Conservation (phyloP, 1,284 basidiomycete genomes). For the Papiliotrema nemorosa region DNA sequence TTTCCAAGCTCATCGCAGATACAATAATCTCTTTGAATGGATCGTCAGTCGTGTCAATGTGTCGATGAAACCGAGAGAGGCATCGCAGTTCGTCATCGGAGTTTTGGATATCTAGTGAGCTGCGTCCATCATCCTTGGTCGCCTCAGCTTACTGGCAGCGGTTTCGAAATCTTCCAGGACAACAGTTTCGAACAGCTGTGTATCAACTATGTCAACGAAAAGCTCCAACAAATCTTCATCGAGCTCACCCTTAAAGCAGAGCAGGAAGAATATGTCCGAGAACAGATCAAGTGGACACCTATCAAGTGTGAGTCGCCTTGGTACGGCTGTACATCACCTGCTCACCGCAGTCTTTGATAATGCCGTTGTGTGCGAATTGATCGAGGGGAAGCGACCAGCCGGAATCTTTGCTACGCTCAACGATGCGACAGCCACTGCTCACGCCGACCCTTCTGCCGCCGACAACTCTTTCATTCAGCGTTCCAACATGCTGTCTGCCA, state of each 20-base stretch:
- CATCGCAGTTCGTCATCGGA: constrained; percentile 82
- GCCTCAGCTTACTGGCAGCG: constrained; percentile 33
- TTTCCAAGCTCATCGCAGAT: constrained; percentile 44
- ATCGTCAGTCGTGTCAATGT: constrained; percentile 94
- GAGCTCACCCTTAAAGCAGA: constrained; percentile 98
- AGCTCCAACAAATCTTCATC: constrained; percentile 98
- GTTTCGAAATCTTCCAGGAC: constrained; percentile 97
- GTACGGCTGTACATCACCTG: too few species aligned
- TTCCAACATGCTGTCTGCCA: constrained; percentile 71
- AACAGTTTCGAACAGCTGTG: constrained; percentile 99
- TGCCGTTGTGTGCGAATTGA: constrained; percentile 89
- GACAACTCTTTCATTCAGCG: constrained; percentile 97
- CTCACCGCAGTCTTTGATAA: constrained; percentile 47
- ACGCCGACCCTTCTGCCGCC: constrained; percentile 93
- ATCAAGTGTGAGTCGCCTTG: constrained; percentile 66
- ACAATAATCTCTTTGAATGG: constrained; percentile 99
- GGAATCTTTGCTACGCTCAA: constrained; percentile 98
- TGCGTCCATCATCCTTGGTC: neutral
- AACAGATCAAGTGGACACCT: constrained; percentile 99
- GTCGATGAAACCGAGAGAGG: constrained; percentile 83
- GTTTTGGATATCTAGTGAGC: constrained; percentile 87
- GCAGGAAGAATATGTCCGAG: constrained; percentile 97
- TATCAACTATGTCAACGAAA: constrained; percentile 99
- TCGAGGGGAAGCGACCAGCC: constrained; percentile 92
- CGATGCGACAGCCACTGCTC: constrained; percentile 96